Conservation (phyloP, 805 yeast species). For the Saccharomycopsis fodiens region DNA sequence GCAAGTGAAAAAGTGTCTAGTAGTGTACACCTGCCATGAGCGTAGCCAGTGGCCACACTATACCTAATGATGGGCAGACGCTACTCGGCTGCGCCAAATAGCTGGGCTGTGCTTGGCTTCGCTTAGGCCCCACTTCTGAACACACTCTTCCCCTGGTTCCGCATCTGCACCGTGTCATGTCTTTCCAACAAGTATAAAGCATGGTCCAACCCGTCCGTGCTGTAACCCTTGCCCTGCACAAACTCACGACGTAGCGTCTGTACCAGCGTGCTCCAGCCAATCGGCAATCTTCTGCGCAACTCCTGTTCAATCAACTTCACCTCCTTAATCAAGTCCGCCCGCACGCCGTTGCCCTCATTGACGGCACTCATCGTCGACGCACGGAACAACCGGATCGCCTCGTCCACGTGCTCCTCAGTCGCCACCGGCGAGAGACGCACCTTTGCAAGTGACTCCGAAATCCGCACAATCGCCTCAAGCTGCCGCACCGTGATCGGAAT, state of each 20-base stretch:
- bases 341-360: slow-evolving; percentile 50
- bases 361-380: slow-evolving; percentile 98
- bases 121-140: slow-evolving; percentile 50
- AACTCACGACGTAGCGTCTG: slow-evolving; percentile 78
- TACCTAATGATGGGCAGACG: no score
- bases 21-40: no score
- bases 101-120: no score
- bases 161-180: slow-evolving; percentile 77
- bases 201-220: slow-evolving; percentile 69
- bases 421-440: slow-evolving; percentile 77
- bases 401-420: slow-evolving; percentile 83
- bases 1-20: no score
- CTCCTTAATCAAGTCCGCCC: slow-evolving; percentile 54
- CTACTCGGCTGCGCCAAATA: no score
- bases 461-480: slow-evolving; percentile 93
- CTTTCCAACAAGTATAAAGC: slow-evolving; percentile 78
- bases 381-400: slow-evolving; percentile 86
- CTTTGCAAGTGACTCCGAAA: slow-evolving; percentile 90
- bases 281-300: slow-evolving; percentile 82
- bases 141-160: slow-evolving; percentile 79
- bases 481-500: slow-evolving; percentile 98
- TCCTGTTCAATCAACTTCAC: slow-evolving; percentile 77
- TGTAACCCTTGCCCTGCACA: slow-evolving; percentile 54
- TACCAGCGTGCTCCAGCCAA: slow-evolving; percentile 93
- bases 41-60: no score